phyloP scores from a whole-genome alignment of 345 rosid genomes.

The Rhodamnia rubescens region DNA sequence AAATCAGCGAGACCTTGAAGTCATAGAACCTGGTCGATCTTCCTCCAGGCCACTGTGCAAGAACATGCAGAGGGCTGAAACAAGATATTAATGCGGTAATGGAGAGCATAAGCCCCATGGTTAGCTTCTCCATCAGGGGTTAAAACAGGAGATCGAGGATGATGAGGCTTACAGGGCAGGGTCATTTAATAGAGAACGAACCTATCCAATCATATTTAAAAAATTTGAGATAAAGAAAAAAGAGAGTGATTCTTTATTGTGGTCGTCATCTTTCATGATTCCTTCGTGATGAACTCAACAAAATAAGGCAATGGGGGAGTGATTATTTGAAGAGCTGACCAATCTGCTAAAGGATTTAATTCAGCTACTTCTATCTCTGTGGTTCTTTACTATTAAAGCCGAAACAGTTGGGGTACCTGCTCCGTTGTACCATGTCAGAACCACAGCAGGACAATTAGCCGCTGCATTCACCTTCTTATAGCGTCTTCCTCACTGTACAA shows the following conservation, averaged over 20 bases:
- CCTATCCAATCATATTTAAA: not conserved
- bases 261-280: not conserved
- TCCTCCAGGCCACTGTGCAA: conserved; percentile 23
- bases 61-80: conserved; percentile 17
- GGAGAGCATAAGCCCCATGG: conserved; percentile 11
- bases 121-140: conserved; percentile 22
- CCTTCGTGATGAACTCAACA: conserved; percentile 5
- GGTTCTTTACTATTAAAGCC: not conserved
- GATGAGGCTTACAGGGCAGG: not conserved
- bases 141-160: not conserved
- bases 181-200: not conserved
- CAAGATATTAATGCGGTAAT: conserved; percentile 16
- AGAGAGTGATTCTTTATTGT: not conserved
- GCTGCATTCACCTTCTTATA: not conserved
- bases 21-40: conserved; percentile 59
- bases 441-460: not conserved
- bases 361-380: not conserved
- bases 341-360: not conserved
- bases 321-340: conserved; percentile 15
- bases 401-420: not conserved
- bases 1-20: conserved; percentile 37
- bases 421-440: not conserved
- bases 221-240: not conserved
- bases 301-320: conserved; percentile 53
- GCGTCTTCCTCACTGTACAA: not conserved